Percentiles rank a stretch among this genome's conserved stretches.
Conservation (phyloP, 306 rosid species). For the Morella rubra region DNA sequence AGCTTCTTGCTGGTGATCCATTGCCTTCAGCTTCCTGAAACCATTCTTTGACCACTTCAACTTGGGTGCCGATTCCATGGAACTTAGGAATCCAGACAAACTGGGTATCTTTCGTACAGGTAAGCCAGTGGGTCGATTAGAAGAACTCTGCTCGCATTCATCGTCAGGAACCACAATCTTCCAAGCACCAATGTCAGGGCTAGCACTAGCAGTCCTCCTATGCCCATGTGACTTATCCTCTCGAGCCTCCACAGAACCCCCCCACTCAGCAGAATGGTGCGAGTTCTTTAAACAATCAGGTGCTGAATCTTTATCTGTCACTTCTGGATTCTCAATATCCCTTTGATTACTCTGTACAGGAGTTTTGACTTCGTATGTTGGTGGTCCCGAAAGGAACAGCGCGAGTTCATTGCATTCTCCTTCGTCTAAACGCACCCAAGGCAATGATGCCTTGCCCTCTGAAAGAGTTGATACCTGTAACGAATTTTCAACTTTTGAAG, state of each 20-base stretch:
- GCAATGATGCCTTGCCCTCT: constrained; percentile 51
- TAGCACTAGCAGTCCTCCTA: constrained; percentile 93
- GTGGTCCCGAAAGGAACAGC: constrained; percentile 65
- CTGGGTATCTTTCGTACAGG: constrained; percentile 82
- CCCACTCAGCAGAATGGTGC: constrained; percentile 32
- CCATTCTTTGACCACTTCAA: constrained; percentile 78
- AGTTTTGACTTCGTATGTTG: constrained; percentile 29
- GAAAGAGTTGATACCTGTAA: constrained; percentile 49
- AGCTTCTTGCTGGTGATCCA: constrained; percentile 47
- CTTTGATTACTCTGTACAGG: constrained; percentile 18
- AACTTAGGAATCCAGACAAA: constrained; percentile 71
- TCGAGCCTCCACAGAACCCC: constrained; percentile 29
- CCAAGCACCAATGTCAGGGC: constrained; percentile 77
- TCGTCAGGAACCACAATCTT: constrained; percentile 69
- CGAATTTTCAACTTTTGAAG: constrained; percentile 51
- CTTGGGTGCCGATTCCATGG: constrained; percentile 64
- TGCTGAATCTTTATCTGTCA: constrained; percentile 28
- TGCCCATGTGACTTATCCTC: constrained; percentile 64
- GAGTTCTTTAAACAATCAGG: constrained; percentile 37
- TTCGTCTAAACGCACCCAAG: constrained; percentile 83
- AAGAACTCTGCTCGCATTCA: constrained; percentile 34
- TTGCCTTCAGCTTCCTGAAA: constrained; percentile 69
- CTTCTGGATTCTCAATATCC: constrained; percentile 38
- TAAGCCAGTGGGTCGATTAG: constrained; percentile 37
- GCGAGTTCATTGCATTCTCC: constrained; percentile 85